Percentiles rank a stretch among this genome's conserved stretches.
Conservation (phyloP, 192 early-diverging fungal genomes). For the Podila minutissima region DNA sequence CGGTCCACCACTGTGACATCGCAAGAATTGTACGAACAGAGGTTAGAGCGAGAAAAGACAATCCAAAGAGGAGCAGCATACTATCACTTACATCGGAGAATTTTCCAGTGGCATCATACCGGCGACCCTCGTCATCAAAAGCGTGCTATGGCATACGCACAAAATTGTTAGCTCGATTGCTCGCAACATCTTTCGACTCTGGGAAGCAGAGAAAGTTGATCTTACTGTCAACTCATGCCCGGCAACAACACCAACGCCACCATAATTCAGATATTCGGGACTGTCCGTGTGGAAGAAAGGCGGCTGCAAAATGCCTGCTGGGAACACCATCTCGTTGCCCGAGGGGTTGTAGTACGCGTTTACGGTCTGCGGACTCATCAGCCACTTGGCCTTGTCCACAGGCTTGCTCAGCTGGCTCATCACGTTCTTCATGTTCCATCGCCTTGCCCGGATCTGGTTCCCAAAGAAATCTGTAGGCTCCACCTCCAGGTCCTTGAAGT, state of each 20-base stretch:
- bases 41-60: not conserved
- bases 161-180: too few relatives aligned
- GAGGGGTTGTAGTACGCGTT: conserved; percentile 60
- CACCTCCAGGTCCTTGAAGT: conserved; percentile 38
- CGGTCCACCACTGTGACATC: conserved; percentile 67
- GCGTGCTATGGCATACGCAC: conserved; percentile 48
- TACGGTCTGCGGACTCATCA: conserved; percentile 57
- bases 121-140: conserved; percentile 57
- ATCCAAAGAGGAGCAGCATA: too few relatives aligned
- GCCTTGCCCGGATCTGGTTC: conserved; percentile 28
- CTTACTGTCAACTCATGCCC: conserved; percentile 62
- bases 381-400: conserved; percentile 37
- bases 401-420: conserved; percentile 40
- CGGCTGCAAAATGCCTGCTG: conserved; percentile 67
- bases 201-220: not conserved
- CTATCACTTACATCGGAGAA: conserved; percentile 3
- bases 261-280: conserved; percentile 71
- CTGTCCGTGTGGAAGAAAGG: conserved; percentile 56
- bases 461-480: conserved; percentile 39
- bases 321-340: conserved; percentile 49
- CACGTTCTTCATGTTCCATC: conserved; percentile 11
- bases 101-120: conserved; percentile 50
- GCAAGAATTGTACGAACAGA: not conserved
- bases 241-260: conserved; percentile 67
- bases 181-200: not conserved